These are phyloP conservation scores for Lunularia cruciata DNA, from an alignment of 225 moss, liverwort and hornwort genomes.

Conservation along the genomic window DNA sequence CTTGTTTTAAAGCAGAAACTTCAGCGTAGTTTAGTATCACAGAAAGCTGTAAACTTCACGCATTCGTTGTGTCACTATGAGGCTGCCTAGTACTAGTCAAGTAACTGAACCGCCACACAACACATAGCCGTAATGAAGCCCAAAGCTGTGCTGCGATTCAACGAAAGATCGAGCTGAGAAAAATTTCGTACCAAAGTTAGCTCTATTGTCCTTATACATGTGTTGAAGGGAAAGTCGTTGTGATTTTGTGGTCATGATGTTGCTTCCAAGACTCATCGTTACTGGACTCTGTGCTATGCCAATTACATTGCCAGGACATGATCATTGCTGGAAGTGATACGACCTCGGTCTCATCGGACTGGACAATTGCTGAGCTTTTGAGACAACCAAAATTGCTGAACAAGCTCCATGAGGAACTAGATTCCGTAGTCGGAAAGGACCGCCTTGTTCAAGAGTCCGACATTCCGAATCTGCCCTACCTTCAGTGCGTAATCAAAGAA, in stretches of 20 bases:
- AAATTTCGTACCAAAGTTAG: too few species aligned
- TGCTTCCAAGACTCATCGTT: not conserved
- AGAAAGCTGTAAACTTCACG: not conserved
- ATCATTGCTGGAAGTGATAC: conserved; percentile 87
- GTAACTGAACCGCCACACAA: too few species aligned
- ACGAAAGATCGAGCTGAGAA: too few species aligned
- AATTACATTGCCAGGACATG: conserved; percentile 61
- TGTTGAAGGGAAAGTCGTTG: not conserved
- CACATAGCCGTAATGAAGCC: too few species aligned
- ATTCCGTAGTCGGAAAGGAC: conserved; percentile 49
- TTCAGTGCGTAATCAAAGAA: conserved; percentile 68
- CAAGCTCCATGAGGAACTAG: conserved; percentile 59
- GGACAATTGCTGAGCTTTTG: conserved; percentile 75
- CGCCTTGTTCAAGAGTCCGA: conserved; percentile 54
- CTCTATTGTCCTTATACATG: not conserved
- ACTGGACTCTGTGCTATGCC: too few species aligned
- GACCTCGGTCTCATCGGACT: conserved; percentile 59
- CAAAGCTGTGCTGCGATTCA: too few species aligned
- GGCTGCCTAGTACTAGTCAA: too few species aligned
- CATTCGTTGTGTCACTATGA: too few species aligned
- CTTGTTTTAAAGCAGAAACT: not conserved
- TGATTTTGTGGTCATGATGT: not conserved
- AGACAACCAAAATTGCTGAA: conserved; percentile 52
- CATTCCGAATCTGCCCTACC: conserved; percentile 49
- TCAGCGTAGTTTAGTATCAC: not conserved